Conservation (phyloP, 305 asterid species). For the Salvia sclarea region DNA sequence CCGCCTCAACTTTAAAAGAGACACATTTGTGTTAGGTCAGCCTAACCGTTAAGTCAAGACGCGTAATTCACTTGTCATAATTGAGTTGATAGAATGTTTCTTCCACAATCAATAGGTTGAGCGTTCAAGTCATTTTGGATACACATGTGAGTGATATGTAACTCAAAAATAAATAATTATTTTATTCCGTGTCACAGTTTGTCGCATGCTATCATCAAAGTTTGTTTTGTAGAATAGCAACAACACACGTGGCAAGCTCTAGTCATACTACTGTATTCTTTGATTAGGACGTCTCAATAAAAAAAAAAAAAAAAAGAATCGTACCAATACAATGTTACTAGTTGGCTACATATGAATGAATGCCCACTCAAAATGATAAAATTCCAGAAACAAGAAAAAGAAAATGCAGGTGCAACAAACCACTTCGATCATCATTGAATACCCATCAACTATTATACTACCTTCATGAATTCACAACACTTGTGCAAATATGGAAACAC, state of each 20-base stretch:
- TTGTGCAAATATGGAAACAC: constrained; percentile 1
- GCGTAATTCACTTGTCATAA: too few relatives aligned
- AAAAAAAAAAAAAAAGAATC: neutral
- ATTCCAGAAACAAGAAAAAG: neutral
- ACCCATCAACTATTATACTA: neutral
- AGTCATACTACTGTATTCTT: neutral
- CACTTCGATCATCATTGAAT: constrained; percentile 10
- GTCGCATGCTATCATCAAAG: neutral
- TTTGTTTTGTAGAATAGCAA: constrained; percentile 16
- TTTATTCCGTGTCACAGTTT: constrained; percentile 15
- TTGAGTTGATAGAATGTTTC: too few relatives aligned
- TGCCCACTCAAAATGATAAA: neutral
- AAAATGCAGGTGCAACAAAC: neutral
- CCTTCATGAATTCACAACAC: constrained; percentile 20
- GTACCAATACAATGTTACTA: neutral
- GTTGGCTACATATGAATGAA: constrained; percentile 3
- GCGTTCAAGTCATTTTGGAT: too few relatives aligned
- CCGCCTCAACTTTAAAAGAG: too few relatives aligned
- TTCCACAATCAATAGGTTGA: too few relatives aligned
- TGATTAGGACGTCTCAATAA: constrained; percentile 14
- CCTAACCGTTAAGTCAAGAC: too few relatives aligned
- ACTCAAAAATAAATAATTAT: neutral
- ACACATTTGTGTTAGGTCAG: too few relatives aligned
- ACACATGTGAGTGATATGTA: too few relatives aligned
- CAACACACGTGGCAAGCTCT: constrained; percentile 28